These are phyloP conservation scores for Vanilla planifolia DNA, from an alignment of 106 monocot species.

Conservation along the genomic window DNA sequence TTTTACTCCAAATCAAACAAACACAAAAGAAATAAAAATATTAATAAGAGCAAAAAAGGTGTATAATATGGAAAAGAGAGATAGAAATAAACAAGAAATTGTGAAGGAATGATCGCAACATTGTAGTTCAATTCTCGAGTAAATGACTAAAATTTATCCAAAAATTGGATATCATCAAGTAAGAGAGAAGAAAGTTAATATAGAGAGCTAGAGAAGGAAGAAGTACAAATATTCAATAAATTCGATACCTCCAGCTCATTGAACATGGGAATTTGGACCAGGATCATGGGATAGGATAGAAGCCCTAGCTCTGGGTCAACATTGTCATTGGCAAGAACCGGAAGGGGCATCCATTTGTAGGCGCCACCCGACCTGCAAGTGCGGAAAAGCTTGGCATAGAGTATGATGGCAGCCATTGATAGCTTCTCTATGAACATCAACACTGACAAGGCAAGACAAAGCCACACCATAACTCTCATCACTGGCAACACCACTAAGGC, in stretches of 20 bases:
- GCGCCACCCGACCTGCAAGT: not conserved
- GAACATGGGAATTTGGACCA: slow-evolving; percentile 7
- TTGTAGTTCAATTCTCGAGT: too few species aligned
- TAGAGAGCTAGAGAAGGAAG: too few species aligned
- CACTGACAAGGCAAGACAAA: slow-evolving; percentile 1
- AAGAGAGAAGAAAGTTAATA: too few species aligned
- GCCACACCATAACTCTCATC: not conserved
- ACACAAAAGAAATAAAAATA: too few species aligned
- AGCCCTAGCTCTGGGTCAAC: not conserved
- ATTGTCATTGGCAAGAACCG: not conserved
- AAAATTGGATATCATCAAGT: too few species aligned
- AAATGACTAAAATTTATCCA: too few species aligned
- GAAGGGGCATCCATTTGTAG: not conserved
- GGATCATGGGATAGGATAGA: not conserved
- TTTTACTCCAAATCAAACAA: too few species aligned
- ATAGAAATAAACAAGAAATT: too few species aligned
- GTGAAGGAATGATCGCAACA: too few species aligned
- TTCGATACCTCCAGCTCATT: not conserved
- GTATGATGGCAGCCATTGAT: not conserved
- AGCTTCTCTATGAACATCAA: not conserved
- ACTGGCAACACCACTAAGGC: not conserved
- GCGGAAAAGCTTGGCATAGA: not conserved
- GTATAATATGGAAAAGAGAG: too few species aligned
- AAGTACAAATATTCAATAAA: too few species aligned
- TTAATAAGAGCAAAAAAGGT: too few species aligned